Percentiles rank a stretch among this genome's conserved stretches.
phyloP scores from a whole-genome alignment of 163 green algal genomes.

The Scenedesmus sp. region DNA sequence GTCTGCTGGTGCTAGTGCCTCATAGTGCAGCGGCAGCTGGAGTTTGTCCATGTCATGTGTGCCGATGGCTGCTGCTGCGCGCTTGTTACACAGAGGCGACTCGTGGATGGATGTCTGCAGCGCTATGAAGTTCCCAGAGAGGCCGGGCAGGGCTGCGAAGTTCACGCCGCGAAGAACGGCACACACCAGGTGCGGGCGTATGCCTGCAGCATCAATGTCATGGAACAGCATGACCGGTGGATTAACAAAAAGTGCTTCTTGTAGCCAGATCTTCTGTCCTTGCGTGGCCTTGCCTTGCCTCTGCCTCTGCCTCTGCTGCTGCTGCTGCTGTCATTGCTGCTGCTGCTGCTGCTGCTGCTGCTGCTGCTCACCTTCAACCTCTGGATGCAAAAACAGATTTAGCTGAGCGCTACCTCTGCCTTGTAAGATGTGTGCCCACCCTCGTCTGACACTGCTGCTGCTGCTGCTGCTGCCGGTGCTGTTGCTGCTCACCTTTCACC shows the following conservation, averaged over 20 bases:
- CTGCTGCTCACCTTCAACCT: slow-evolving; percentile 28
- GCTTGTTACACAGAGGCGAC: slow-evolving; percentile 38
- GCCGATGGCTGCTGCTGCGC: slow-evolving; percentile 45
- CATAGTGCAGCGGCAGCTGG: slow-evolving; percentile 39
- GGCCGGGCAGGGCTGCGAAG: slow-evolving; percentile 28
- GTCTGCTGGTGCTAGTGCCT: slow-evolving; percentile 32
- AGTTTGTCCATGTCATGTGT: slow-evolving; percentile 38
- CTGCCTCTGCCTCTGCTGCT: no score
- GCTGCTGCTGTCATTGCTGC: no score
- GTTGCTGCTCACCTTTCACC: slow-evolving; percentile 22
- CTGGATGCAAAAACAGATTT: background rate
- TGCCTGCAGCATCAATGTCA: slow-evolving; percentile 7
- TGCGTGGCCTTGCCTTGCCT: no score
- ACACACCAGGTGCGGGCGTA: slow-evolving; percentile 35
- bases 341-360: background rate
- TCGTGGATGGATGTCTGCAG: slow-evolving; percentile 51
- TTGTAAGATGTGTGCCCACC: no score
- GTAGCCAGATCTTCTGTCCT: no score
- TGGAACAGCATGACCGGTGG: background rate
- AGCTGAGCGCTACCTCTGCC: no score
- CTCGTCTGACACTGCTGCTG: background rate
- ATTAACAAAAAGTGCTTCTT: no score
- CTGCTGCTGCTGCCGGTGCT: background rate
- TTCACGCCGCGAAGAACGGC: slow-evolving; percentile 37
- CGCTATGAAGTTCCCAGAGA: slow-evolving; percentile 30